phyloP scores from a whole-genome alignment of 1,139 yeast species.

The Insectozyma bohioensis region DNA sequence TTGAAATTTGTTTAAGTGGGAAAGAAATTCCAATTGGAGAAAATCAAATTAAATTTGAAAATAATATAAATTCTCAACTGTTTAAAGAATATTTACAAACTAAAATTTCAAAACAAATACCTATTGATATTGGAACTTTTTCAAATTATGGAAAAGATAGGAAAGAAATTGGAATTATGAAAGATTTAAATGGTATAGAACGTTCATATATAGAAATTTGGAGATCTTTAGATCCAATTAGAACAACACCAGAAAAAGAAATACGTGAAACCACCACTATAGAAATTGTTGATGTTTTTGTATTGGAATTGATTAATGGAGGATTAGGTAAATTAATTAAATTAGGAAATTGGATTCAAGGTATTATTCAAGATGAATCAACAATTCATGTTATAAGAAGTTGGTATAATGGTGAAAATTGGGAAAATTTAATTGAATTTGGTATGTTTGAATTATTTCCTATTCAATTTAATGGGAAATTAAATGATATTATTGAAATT shows the following conservation, averaged over 20 bases:
- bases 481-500: constrained; percentile 13
- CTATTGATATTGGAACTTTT: constrained; percentile 47
- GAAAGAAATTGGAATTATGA: constrained; percentile 55
- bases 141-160: constrained; percentile 43
- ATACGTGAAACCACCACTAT: constrained; percentile 22
- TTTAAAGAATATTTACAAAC: constrained; percentile 23
- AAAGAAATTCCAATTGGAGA: constrained; percentile 34
- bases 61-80: constrained; percentile 43
- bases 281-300: constrained; percentile 5
- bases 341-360: constrained; percentile 58
- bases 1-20: constrained; percentile 42
- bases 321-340: constrained; percentile 45
- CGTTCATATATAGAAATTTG: constrained; percentile 57
- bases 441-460: constrained; percentile 28
- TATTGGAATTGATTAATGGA: constrained; percentile 22
- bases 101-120: constrained; percentile 20
- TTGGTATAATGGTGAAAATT: constrained; percentile 18
- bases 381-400: constrained; percentile 32
- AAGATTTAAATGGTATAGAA: constrained; percentile 44
- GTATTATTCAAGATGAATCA: constrained; percentile 40
- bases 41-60: constrained; percentile 36
- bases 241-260: constrained; percentile 28
- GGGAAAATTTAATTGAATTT: constrained; percentile 30
- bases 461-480: constrained; percentile 18
- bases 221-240: constrained; percentile 49